Conservation (phyloP, 2,329 filamentous ascomycete species). For the Monilinia aucupariae region DNA sequence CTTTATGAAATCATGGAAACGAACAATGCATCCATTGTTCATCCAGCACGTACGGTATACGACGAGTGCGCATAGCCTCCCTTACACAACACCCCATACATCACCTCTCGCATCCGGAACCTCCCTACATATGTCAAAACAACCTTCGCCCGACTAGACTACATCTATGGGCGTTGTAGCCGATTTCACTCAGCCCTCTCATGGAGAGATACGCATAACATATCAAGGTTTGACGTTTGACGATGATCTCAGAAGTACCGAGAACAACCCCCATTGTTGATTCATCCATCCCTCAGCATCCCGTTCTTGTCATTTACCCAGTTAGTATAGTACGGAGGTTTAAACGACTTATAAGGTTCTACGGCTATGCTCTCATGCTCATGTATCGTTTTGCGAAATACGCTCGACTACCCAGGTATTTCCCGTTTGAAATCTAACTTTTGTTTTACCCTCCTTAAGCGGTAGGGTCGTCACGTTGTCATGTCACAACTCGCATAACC, state of each 20-base stretch:
- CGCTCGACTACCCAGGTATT: not conserved
- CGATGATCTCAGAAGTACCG: slow-evolving; percentile 7
- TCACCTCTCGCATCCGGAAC: not conserved
- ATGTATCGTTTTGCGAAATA: not conserved
- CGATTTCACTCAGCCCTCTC: slow-evolving; percentile 4
- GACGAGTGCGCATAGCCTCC: too few species aligned
- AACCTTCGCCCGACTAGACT: slow-evolving; percentile 6
- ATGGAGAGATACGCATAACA: not conserved
- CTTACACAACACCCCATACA: not conserved
- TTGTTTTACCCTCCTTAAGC: slow-evolving; percentile 1
- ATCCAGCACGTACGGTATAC: not conserved
- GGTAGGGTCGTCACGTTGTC: slow-evolving; percentile 17
- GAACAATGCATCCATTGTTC: not conserved
- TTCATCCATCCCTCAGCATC: not conserved
- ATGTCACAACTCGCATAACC: slow-evolving; percentile 10
- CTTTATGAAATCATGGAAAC: not conserved
- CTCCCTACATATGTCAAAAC: slow-evolving; percentile 7
- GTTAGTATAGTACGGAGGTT: not conserved
- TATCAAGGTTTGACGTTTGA: slow-evolving; percentile 13
- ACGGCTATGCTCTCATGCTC: not conserved
- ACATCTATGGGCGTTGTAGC: slow-evolving; percentile 8
- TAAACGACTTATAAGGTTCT: slow-evolving; percentile 10
- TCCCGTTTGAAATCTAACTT: slow-evolving; percentile 5
- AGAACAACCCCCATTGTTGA: not conserved
- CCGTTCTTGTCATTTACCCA: slow-evolving; percentile 1